These are phyloP conservation scores for Metschnikowia dekortorum DNA, from an alignment of 805 yeast genomes.

Conservation along the genomic window DNA sequence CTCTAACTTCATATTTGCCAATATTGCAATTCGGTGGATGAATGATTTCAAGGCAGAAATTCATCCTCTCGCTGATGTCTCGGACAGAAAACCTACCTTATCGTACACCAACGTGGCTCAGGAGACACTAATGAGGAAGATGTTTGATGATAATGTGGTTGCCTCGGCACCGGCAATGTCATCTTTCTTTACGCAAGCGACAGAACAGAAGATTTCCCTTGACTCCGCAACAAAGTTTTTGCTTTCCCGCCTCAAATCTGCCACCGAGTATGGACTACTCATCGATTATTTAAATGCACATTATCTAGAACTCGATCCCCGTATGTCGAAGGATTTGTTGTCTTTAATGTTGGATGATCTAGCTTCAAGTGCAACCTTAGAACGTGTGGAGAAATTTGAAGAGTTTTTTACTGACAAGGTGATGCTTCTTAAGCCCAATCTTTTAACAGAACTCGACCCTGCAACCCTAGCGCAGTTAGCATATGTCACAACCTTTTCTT, in stretches of 20 bases:
- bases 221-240: slow-evolving; percentile 14
- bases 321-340: slow-evolving; percentile 12
- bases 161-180: slow-evolving; percentile 2
- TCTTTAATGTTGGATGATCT: slow-evolving; percentile 13
- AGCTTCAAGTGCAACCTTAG: slow-evolving; percentile 10
- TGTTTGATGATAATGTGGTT: slow-evolving; percentile 3
- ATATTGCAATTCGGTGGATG: slow-evolving; percentile 28
- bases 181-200: slow-evolving; percentile 3
- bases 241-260: slow-evolving; percentile 11
- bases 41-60: slow-evolving; percentile 23
- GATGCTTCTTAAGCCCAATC: slow-evolving; percentile 11
- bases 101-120: slow-evolving; percentile 8
- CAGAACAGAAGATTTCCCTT: slow-evolving; percentile 1
- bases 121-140: not conserved
- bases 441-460: slow-evolving; percentile 16
- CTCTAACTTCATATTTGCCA: slow-evolving; percentile 24
- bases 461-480: slow-evolving; percentile 23
- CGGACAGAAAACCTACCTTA: slow-evolving; percentile 11
- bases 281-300: slow-evolving; percentile 11
- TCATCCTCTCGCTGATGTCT: slow-evolving; percentile 14
- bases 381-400: slow-evolving; percentile 10
- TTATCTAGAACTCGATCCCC: slow-evolving; percentile 10
- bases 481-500: slow-evolving; percentile 16
- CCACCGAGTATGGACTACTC: slow-evolving; percentile 11
- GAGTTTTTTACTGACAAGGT: slow-evolving; percentile 7